These are phyloP conservation scores for Scorias spongiosa DNA, from an alignment of 2,329 filamentous ascomycete species.

Conservation along the genomic window DNA sequence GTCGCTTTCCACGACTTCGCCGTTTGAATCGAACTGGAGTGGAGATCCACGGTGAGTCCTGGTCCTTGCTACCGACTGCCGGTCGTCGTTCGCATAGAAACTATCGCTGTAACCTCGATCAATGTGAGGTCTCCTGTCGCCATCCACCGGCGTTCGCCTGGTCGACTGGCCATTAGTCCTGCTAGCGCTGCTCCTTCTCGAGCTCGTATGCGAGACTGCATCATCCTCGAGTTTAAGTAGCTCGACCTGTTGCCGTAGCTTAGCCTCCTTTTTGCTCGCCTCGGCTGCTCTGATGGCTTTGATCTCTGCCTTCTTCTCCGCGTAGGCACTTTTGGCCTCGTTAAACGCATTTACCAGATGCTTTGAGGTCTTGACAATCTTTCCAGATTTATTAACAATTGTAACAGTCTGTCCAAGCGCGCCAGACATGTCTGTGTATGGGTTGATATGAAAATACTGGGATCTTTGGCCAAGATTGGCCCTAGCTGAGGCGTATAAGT, in stretches of 20 bases:
- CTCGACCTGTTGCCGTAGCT: conserved; percentile 43
- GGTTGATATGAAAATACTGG: neutral
- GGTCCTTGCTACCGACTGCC: conserved; percentile 3
- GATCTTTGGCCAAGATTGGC: no score
- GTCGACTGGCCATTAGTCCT: neutral
- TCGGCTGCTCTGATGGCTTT: conserved; percentile 52
- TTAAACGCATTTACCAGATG: conserved; percentile 82
- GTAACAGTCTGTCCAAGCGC: conserved; percentile 58
- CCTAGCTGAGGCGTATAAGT: no score
- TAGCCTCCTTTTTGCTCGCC: conserved; percentile 24
- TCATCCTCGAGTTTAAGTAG: conserved; percentile 30
- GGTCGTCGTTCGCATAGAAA: conserved; percentile 27
- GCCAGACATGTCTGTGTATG: conserved; percentile 6
- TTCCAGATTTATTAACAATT: conserved; percentile 80
- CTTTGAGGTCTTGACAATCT: conserved; percentile 82
- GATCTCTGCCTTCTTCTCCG: conserved; percentile 72
- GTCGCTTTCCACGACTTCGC: conserved; percentile 8
- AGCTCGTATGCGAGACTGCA: conserved; percentile 10
- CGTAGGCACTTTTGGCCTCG: conserved; percentile 76
- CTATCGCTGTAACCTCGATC: conserved; percentile 30
- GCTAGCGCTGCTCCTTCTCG: conserved; percentile 10
- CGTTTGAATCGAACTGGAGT: conserved; percentile 13
- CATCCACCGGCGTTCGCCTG: conserved; percentile 13
- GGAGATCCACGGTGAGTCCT: conserved; percentile 13
- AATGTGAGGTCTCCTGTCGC: conserved; percentile 17